Evolutionary conservation across 495 filamentous ascomycete genomes (phyloP), one percentile per base, ranked within the genome.

Genomic region (Evansstolkia leycettana): DNA sequence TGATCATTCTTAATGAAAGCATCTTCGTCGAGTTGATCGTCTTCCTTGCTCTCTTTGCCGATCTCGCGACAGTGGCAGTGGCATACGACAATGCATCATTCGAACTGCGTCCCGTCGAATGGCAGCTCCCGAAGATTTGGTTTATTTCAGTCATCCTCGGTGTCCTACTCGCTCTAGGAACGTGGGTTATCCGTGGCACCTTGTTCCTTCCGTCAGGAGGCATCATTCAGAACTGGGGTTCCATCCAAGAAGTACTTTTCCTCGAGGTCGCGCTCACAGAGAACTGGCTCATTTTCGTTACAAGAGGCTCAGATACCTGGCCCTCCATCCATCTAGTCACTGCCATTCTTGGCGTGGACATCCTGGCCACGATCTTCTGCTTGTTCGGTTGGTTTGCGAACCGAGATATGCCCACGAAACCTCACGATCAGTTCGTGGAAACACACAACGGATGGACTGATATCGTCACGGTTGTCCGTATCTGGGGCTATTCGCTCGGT

Each of bases 231-330:
- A 80, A 80, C 51, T 83, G 69, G 50, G 78, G 76, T 31, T 69
- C 67, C 9, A 70, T 80, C 17, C 78, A 83, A 52, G 76, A 78
- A 55, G 72, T 83, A 16, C 58, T 83, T 10, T 82, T 83, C 64
- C 55, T 83, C 24, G 72, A 83, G 55, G 69, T 83, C 23, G 73
- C 78, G 1, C 65, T 83, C 17, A 83, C 78, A 3, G 78, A 83
- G 50, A 83, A 83, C 48, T 83, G 78, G 78, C 69, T 83, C 28
- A 83, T 83, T 37, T 83, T 83, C 51, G 76, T 83, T 31, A 83
- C 78, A 17, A 72, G 78, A 34, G 78, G 78, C 31, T 69, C 62
- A 23, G 64, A 75, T 27, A 80, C 75, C 10, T 76, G 67, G 62
- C 78, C 78, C 19, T 80, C 77, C 2, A 74, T 77, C 53, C 75